Base-by-base conservation (phyloP, 805 yeast genomes). In the Nakazawaea laoshanensis region DNA sequence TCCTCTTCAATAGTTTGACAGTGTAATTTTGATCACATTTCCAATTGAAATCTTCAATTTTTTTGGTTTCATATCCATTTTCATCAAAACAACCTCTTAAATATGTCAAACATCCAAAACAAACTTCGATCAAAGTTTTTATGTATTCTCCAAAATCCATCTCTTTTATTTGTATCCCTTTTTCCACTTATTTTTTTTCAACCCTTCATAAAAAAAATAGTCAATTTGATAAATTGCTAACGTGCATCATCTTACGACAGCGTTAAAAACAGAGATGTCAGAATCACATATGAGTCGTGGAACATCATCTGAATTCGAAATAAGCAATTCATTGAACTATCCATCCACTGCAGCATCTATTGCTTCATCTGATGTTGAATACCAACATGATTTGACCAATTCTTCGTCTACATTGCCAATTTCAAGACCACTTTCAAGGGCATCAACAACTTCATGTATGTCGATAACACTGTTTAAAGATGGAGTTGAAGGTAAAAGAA, bases 381-480 rank as follows among this genome's bases (percentile, higher is more conserved):
- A 49, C 39, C 52, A 49, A 33, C 36, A 35, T 21, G 42, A 39
- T 8, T 28, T 38, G 30, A 22, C 27, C 13, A 24, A 24, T 24
- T 37, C 40, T 6, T 12, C 24, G 11, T 20, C 32, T 9, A 30
- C 33, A 7, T 21, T 48, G 7, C 35, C 52, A n/a, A 43, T 53
- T 4, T 72, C 83, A 1, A 60, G 83, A 27, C 79, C 81, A 0
- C 47, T 71, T 14, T 76, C 84, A 0, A 62, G 84, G 30, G 67
- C 69, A 29, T 73, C 81, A 16, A 67, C 70, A 13, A 73, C 82
- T 0, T 75, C 84, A 1, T 78, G 82, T 21, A 49, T 78, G n/a
- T 77, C 85, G 0, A 75, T 78, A 24, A 76, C 80, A 4, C 86
- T 86, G 15, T 76, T 83, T 12, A 78, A 79, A 43, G 86, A 79